Base-by-base conservation (phyloP, 2,329 filamentous ascomycete species). In the Fusarium brachygibbosum region DNA sequence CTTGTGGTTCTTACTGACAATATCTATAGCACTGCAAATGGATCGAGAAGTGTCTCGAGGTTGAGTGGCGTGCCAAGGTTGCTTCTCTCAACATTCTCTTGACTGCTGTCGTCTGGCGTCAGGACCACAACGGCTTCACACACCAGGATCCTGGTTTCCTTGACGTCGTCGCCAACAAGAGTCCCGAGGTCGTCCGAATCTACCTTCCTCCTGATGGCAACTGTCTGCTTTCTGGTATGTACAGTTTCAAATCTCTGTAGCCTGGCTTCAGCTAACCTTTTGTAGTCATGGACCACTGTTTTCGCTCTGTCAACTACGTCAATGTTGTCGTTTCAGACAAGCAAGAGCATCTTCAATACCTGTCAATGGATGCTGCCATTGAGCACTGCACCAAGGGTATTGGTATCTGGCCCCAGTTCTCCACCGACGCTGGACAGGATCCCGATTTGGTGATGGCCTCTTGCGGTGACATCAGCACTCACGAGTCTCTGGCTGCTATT, bases 61-160 rank as follows among this genome's bases (percentile, higher is more conserved):
- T 94, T 21, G 88, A 91, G 74, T 94, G 92, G 92, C 88, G 92
- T 52, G 87, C 84, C 72, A 90, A 90, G 77, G 82, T 94, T 13
- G 86, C 91, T 11, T 93, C 91, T 1, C 87, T 94, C 72, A 94
- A 94, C 81, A 93, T 94, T 70, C 85, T 94, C 16, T 84, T 94
- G 55, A 94, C 92, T 2, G 88, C 90, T 3, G 92, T 92, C 10
- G 91, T 94, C 60, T 94, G 91, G 92, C 84, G 92, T 73, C 92
- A 94, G 81, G 92, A 94, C 70, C 92, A 94, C 83, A 94, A 94
- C 74, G 92, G 92, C 35, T 94, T 94, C 81, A 93, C 91, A 0
- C 91, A 94, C 76, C 91, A 94, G 77, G 91, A 93, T 69, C 92
- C 91, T 0, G 91, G 91, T 38, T 94, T 94, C 85, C 85, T 94